Conservation (phyloP, 495 filamentous ascomycete species). For the Xylaria scruposa region DNA sequence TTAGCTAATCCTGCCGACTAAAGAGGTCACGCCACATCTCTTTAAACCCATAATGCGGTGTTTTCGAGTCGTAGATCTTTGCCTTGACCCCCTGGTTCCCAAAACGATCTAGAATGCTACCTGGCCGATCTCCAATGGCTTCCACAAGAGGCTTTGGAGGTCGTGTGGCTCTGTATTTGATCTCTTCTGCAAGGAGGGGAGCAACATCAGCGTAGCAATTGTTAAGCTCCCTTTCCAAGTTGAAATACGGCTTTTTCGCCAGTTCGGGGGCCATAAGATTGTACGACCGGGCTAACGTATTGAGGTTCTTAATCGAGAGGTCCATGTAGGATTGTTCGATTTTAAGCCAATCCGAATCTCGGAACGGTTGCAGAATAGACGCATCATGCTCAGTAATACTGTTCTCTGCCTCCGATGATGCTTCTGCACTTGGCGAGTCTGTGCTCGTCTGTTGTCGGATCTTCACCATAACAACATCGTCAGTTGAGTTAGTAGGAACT, state of each 20-base stretch:
- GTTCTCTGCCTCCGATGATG: conserved; percentile 25
- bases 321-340: conserved; percentile 79
- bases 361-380: conserved; percentile 58
- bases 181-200: conserved; percentile 71
- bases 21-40: conserved; percentile 88
- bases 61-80: conserved; percentile 73
- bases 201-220: conserved; percentile 87
- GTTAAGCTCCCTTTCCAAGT: conserved; percentile 79
- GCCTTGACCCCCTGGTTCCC: conserved; percentile 54
- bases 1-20: conserved; percentile 25
- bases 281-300: conserved; percentile 82
- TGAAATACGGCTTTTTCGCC: conserved; percentile 93
- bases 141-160: conserved; percentile 50
- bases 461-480: conserved; percentile 56
- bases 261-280: conserved; percentile 92
- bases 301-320: conserved; percentile 80
- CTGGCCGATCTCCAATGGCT: conserved; percentile 34
- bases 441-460: conserved; percentile 44
- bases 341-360: conserved; percentile 69
- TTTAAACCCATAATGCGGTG: conserved; percentile 80
- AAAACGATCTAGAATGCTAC: conserved; percentile 52
- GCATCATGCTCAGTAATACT: conserved; percentile 30
- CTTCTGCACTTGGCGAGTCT: conserved; percentile 28
- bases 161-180: conserved; percentile 69
- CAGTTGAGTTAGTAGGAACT: conserved; percentile 54